Evolutionary conservation across 805 yeast genomes (phyloP), one percentile per base, ranked within the genome.

Genomic region (Priceomyces fermenticarens): DNA sequence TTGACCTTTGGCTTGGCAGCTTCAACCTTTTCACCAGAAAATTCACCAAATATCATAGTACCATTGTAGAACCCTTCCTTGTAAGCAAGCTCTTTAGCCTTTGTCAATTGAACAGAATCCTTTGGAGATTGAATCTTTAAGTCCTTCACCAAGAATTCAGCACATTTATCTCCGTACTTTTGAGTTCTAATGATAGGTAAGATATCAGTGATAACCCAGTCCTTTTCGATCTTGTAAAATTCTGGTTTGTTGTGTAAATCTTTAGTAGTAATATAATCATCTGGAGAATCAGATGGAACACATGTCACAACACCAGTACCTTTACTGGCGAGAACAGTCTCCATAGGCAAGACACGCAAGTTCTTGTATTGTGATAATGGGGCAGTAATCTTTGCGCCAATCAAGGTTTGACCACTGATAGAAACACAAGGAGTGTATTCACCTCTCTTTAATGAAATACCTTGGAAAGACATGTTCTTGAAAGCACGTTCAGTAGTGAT

Each of bases 291-390:
- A n/a, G 96, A 84, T 47, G 98, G 99, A 48, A 90, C 98, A 73
- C 97, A 93, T 4, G 98, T 91, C 43, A 93, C 99, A 35, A 93
- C 97, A 73, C 98, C 99, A 35, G 98, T 93, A 78, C 99, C 99
- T 73, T 93, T 93, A 42, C 81, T 75, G 31, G 96, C 95, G 63
- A 91, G 75, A 41, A 93, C 91, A 30, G 97, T 88, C 67, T 91
- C 98, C 99, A 93, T 93, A 53, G 99, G 99, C 51, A 93, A 77
- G 42, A 93, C 85, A 55, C 93, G 77, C 50, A 93, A 72, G 52
- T 83, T 79, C 39, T 78, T 70, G 62, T 81, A 72, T 15, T 73
- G 74, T 10, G 97, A 79, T 52, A 85, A 70, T 41, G 98, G 98
- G 28, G 98, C 95, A 51, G 72, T 67, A 56, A 93, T 85, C 68